Evolutionary conservation across 2,329 filamentous ascomycete genomes (phyloP).

Genomic region (Penicillium digitatum): DNA sequence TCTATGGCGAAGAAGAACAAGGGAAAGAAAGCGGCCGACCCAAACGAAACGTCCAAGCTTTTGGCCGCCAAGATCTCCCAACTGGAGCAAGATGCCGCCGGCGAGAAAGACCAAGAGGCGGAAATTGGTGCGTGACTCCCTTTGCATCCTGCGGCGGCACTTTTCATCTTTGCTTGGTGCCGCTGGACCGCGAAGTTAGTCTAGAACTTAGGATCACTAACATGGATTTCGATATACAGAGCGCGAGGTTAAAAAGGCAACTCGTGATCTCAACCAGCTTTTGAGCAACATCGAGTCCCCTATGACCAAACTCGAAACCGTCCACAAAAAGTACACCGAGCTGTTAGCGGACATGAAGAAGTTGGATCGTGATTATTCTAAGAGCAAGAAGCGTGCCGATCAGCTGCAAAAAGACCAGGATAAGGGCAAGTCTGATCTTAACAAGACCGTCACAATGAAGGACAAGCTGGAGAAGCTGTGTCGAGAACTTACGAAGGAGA

Average conservation of each 20-base stretch:
- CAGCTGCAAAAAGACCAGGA: conserved; percentile 96
- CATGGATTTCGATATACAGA: conserved; percentile 53
- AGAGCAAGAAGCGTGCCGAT: conserved; percentile 93
- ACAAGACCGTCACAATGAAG: conserved; percentile 84
- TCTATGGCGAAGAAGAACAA: conserved; percentile 70
- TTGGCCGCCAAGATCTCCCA: conserved; percentile 92
- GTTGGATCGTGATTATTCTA: conserved; percentile 86
- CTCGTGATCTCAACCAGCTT: conserved; percentile 80
- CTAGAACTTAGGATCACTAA: conserved; percentile 18
- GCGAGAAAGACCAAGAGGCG: conserved; percentile 90
- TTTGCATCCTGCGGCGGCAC: background rate
- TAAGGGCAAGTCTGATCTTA: conserved; percentile 78
- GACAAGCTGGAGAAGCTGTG: conserved; percentile 97
- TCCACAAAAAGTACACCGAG: conserved; percentile 88
- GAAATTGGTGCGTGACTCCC: conserved; percentile 72
- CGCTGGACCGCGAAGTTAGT: conserved; percentile 11
- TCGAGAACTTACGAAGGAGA: conserved; percentile 89
- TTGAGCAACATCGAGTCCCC: conserved; percentile 85
- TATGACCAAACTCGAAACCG: conserved; percentile 82
- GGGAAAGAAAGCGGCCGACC: conserved; percentile 77
- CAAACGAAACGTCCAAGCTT: conserved; percentile 84
- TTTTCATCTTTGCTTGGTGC: background rate
- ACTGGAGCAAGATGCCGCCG: conserved; percentile 85
- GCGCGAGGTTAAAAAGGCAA: conserved; percentile 89
- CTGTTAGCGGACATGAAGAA: conserved; percentile 93